Percentiles rank a stretch among this genome's conserved stretches.
These are phyloP conservation scores for Calocybe gangraenosa DNA, from an alignment of 768 basidiomycete species.

Conservation along the genomic window DNA sequence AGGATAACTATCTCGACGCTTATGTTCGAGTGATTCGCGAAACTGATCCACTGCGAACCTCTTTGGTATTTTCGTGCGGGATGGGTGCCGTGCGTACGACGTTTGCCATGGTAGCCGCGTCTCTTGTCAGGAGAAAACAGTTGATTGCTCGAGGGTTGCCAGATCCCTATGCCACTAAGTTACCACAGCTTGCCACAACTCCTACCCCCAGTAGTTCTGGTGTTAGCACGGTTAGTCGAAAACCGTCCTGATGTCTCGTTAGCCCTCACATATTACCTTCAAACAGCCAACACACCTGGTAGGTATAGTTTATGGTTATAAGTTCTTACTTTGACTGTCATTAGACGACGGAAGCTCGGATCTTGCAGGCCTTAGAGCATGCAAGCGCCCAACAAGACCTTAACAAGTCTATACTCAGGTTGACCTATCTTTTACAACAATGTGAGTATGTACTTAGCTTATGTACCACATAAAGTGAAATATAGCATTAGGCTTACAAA, in stretches of 20 bases:
- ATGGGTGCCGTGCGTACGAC: constrained; percentile 97
- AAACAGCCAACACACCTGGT: constrained; percentile 23
- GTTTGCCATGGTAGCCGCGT: constrained; percentile 95
- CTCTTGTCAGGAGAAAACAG: constrained; percentile 79
- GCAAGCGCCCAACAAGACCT: constrained; percentile 78
- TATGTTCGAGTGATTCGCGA: constrained; percentile 79
- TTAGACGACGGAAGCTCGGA: constrained; percentile 52
- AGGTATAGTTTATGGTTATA: neutral
- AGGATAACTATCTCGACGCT: constrained; percentile 95
- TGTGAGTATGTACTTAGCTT: constrained; percentile 34
- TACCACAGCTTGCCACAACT: constrained; percentile 16
- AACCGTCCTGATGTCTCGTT: neutral
- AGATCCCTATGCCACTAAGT: constrained; percentile 70
- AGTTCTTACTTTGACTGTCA: neutral
- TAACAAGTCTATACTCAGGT: constrained; percentile 66
- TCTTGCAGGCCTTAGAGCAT: constrained; percentile 66
- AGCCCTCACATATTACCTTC: neutral
- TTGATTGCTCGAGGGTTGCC: constrained; percentile 57
- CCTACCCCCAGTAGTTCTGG: constrained; percentile 30
- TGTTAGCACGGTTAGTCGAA: constrained; percentile 40
- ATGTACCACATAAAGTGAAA: too few relatives aligned
- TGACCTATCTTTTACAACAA: constrained; percentile 81
- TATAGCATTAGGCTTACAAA: constrained; percentile 51
- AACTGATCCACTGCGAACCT: constrained; percentile 75
- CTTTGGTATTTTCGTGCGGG: constrained; percentile 92